Base-by-base conservation (phyloP, 108 stramenopile genomes). In the Cyclotella baltica region DNA sequence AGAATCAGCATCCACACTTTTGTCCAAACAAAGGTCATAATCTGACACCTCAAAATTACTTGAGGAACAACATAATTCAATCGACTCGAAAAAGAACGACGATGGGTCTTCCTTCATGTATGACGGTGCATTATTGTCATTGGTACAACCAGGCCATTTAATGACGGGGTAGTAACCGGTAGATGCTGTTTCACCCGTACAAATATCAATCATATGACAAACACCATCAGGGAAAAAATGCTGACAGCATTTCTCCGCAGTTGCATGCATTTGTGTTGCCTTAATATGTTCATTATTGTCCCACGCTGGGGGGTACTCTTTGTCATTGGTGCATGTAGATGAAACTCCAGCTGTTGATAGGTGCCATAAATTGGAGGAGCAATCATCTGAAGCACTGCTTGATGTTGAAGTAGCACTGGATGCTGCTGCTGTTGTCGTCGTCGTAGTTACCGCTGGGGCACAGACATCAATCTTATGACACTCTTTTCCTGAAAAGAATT, bases 1-100 rank as follows among this genome's bases (percentile, higher is more conserved):
- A n/a, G n/a, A n/a, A n/a, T n/a, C n/a, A n/a, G n/a, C 51, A 52
- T 52, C 51, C 51, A 52, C 51, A 52, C 51, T 52, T 19, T 52
- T 52, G 9, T 52, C 51, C 20, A 52, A 52, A 52, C 51, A 52
- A 52, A 52, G n/a, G 20, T 52, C 51, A 52, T 52, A 52, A 52
- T 52, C 51, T n/a, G 51, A 19, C 51, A 52, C 51, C 51, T 20
- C 51, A 20, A 52, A 52, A 52, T 52, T 52, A 19, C 51, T 52
- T 20, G 51, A 52, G 10, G 51, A 52, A 20, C 51, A 52, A 20
- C 51, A 52, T 4, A 4, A 8, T 20, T 52, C 51, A 20, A 52
- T 52, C 10, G 51, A 52, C n/a, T 20, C n/a, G n/a, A 52, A 52
- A 20, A 52, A 52, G 51, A 52, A 52, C 9, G 4, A 4, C 20